Evolutionary conservation across 2,329 filamentous ascomycete species (phyloP).

Genomic region (Sporothrix phasma): DNA sequence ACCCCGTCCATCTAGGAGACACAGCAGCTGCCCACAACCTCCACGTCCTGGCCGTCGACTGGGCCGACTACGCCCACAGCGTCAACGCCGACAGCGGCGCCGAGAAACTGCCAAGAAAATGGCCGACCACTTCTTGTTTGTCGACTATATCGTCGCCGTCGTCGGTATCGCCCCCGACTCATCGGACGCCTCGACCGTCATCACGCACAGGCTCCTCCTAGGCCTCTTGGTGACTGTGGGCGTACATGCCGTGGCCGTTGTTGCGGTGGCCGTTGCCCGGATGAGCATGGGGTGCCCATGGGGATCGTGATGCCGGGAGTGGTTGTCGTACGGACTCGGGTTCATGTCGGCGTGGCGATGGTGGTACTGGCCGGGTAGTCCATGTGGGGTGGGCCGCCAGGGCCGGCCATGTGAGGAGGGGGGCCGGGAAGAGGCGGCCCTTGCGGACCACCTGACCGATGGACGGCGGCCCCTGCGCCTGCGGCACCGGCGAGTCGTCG

Average conservation of each 20-base stretch:
- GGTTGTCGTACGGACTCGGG: background rate
- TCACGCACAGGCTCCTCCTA: conserved; percentile 7
- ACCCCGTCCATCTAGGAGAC: no score
- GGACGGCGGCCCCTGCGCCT: background rate
- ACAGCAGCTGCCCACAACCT: no score
- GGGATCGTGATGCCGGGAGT: background rate
- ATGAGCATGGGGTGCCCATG: background rate
- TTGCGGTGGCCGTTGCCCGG: background rate
- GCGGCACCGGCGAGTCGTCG: background rate
- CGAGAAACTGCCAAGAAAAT: no score
- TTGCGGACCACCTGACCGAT: background rate
- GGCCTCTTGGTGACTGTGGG: background rate
- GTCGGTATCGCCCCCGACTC: no score
- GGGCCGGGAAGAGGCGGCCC: background rate
- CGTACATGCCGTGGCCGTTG: background rate
- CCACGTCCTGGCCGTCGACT: no score
- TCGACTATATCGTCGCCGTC: no score
- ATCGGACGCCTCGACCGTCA: no score
- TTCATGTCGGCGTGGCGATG: background rate
- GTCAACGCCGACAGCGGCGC: no score
- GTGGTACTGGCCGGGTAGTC: background rate
- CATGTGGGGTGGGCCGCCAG: background rate
- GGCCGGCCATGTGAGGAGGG: background rate
- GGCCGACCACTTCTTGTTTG: no score
- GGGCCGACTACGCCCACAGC: no score